Percentiles rank a stretch among this genome's conserved stretches.
These are phyloP conservation scores for Pseudozyma pruni DNA, from an alignment of 1,284 basidiomycete species.

Conservation along the genomic window DNA sequence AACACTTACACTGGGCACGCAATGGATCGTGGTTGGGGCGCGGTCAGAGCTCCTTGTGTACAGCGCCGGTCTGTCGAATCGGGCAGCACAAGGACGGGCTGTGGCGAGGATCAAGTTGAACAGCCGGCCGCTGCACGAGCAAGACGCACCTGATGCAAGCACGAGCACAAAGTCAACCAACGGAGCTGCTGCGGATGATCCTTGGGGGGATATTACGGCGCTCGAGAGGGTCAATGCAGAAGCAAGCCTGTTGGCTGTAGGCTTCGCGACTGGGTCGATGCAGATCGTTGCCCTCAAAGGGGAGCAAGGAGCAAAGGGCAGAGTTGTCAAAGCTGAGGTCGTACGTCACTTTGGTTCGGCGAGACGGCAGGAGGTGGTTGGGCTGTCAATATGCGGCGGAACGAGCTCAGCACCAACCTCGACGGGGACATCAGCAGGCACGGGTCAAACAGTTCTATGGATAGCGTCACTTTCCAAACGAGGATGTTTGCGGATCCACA, in stretches of 20 bases:
- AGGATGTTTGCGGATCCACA: slow-evolving; percentile 4
- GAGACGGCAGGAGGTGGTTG: slow-evolving; percentile 16
- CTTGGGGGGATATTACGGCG: slow-evolving; percentile 38
- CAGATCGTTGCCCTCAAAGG: slow-evolving; percentile 9
- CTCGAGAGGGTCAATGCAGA: slow-evolving; percentile 8
- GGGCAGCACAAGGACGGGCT: neutral
- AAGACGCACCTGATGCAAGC: neutral
- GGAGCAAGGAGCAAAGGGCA: neutral
- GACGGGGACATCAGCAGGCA: too few relatives aligned
- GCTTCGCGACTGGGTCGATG: slow-evolving; percentile 27
- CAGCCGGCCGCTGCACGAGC: neutral
- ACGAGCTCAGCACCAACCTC: neutral
- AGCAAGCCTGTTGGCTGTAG: slow-evolving; percentile 13
- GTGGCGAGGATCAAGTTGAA: slow-evolving; percentile 9
- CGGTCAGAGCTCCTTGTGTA: slow-evolving; percentile 25
- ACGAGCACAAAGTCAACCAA: neutral
- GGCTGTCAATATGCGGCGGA: slow-evolving; percentile 4
- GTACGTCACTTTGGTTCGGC: neutral
- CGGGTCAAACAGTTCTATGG: neutral
- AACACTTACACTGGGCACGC: slow-evolving; percentile 5
- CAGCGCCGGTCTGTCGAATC: neutral
- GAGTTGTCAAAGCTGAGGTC: neutral
- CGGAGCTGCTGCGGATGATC: slow-evolving; percentile 6
- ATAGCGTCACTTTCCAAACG: slow-evolving; percentile 23
- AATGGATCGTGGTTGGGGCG: slow-evolving; percentile 18